These are phyloP conservation scores for Fusarium sterilihyphosum DNA, from an alignment of 2,329 filamentous ascomycete genomes.

Conservation along the genomic window DNA sequence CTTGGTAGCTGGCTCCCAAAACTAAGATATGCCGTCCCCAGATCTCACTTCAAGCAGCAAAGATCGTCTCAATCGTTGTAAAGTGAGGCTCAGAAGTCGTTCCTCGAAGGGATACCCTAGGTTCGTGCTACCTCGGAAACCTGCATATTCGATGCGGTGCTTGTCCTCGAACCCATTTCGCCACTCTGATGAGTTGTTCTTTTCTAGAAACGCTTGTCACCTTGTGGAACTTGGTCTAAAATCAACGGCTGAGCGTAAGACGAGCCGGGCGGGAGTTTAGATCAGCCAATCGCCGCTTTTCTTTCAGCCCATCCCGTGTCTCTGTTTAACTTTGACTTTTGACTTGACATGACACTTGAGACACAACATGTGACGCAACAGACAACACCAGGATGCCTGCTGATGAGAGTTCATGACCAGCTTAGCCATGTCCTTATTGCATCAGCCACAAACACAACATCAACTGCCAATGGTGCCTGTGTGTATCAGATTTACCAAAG, in stretches of 20 bases:
- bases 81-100: constrained; percentile 10
- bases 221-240: constrained; percentile 8
- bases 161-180: constrained; percentile 7
- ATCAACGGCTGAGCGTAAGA: background rate
- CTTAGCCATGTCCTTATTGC: constrained; percentile 8
- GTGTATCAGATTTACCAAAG: background rate
- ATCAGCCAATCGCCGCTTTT: constrained; percentile 14
- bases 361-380: constrained; percentile 30
- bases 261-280: constrained; percentile 13
- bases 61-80: constrained; percentile 2
- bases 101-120: constrained; percentile 1
- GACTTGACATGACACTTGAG: background rate
- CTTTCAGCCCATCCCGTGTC: background rate
- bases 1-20: constrained; percentile 2
- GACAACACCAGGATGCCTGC: constrained; percentile 5
- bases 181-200: constrained; percentile 31
- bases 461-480: background rate
- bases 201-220: constrained; percentile 25
- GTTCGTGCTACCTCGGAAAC: constrained; percentile 9
- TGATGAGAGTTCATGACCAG: constrained; percentile 29
- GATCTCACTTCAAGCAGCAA: constrained; percentile 3
- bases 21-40: background rate
- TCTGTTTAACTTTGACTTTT: background rate
- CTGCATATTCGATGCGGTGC: constrained; percentile 17
- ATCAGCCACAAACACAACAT: constrained; percentile 8